Base-by-base conservation (phyloP, 2,329 filamentous ascomycete species). In the Penicillium freii region DNA sequence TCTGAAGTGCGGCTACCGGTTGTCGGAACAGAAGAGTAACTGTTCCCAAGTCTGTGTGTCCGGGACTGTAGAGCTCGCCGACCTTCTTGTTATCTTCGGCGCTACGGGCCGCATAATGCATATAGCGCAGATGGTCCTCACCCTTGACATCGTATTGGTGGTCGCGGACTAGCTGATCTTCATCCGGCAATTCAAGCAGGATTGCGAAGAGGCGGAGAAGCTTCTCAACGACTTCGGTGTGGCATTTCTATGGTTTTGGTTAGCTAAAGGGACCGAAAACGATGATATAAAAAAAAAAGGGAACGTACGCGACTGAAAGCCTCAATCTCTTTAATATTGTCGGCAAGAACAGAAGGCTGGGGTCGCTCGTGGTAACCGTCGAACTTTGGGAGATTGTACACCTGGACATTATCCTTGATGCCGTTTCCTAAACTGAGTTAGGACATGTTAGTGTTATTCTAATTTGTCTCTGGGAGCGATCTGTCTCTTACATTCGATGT, bases 101-200 rank as follows among this genome's bases (percentile, higher is more conserved):
- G 0, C 73, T 77, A 36, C 83, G 80, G 0, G 78, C 77, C 9
- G 77, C 76, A 59, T 86, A 86, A 48, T 81, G 77, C 83, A 87
- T 87, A 68, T 86, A 87, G 3, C 85, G 79, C n/a, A 87, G 75
- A 56, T 87, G 84, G 25, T 84, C 82, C 59, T 87, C 84, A 19
- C 81, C 79, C 29, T 81, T 78, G n/a, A 79, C 75, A 2, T 85
- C 78, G 68, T 86, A 88, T 17, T 75, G 76, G 67, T 88, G 85
- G 8, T 82, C 73, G 19, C 78, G 75, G 60, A 83, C 77, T 34
- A 87, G 75, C 55, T 81, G 78, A 2, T 85, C 79, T 65, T 87
- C 84, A 36, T 84, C 79, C 0, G 83, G 82, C 0, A 88, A 74
- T 63, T 88, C 79, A 0, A 88, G 77, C 0, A 87, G 76, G 36